These are phyloP conservation scores for Cercophora samala DNA, from an alignment of 495 filamentous ascomycete genomes.

Conservation along the genomic window DNA sequence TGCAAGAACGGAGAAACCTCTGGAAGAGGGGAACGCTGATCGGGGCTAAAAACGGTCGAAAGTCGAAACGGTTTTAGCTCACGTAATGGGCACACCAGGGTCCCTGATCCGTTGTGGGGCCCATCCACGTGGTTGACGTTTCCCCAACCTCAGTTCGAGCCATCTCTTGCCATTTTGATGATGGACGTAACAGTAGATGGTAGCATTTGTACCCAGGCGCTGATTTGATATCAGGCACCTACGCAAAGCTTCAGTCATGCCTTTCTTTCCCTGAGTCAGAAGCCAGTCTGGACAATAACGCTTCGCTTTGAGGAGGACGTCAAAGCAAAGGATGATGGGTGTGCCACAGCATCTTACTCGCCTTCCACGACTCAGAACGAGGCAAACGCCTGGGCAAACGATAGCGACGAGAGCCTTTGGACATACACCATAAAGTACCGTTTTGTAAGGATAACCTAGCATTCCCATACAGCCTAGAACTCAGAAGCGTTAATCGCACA, in stretches of 20 bases:
- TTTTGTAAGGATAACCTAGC: not conserved
- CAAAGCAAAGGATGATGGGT: not conserved
- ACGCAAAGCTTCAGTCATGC: not conserved
- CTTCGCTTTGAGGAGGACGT: no score
- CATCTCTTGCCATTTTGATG: not conserved
- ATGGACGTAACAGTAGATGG: not conserved
- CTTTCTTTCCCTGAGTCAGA: not conserved
- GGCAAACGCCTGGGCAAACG: slow-evolving; percentile 2
- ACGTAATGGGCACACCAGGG: not conserved
- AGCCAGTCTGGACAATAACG: not conserved
- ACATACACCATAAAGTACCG: not conserved
- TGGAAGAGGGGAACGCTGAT: not conserved
- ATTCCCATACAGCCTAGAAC: not conserved
- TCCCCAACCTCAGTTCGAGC: not conserved
- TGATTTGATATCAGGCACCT: not conserved
- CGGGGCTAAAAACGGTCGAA: not conserved
- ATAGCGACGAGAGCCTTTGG: not conserved
- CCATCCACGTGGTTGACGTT: not conserved
- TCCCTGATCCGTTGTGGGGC: not conserved
- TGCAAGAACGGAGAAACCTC: not conserved
- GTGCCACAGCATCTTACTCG: not conserved
- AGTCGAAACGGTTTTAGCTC: not conserved
- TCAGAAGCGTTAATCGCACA: slow-evolving; percentile 7
- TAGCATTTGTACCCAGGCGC: no score
- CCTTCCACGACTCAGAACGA: slow-evolving; percentile 1